Base-by-base conservation (phyloP, 495 filamentous ascomycete genomes). In the Hyphodiscus hymeniophilus region DNA sequence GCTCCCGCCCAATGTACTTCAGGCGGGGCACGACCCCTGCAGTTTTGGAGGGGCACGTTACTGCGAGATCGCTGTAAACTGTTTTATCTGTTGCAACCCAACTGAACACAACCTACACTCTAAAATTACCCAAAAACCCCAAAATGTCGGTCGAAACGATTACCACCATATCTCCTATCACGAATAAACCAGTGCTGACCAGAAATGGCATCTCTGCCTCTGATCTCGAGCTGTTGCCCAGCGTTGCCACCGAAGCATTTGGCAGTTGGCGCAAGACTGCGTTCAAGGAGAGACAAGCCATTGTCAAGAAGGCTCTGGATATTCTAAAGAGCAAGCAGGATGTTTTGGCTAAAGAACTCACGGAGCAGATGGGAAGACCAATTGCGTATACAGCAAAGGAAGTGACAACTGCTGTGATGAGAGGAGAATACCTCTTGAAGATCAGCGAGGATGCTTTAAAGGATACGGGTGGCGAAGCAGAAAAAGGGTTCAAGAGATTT, bases 351-450 rank as follows among this genome's bases (percentile, higher is more conserved):
- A 73, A 70, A 47, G 89, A 94, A 60, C 64, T 96, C 31, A 94
- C 88, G 0, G 82, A 90, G 66, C 88, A 96, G 68, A 95, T 96
- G 90, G 90, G 90, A 43, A 75, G 90, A 13, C 90, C 90, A 15
- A 92, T 94, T 45, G 77, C 83, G 11, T 95, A 92, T 59, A 84
- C 85, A 0, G 74, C 74, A 15, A 86, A 78, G 55, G 90, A 96
- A 65, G 72, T 96, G 50, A 66, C 73, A 21, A 96, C 90, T 13
- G 88, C 90, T 6, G 75, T 88, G 34, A 83, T 80, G 60, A 73
- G 90, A 53, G 86, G 80, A 43, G 76, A 91, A 54, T 90, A 92
- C 61, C 67, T 95, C 31, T 65, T 91, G 35, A 86, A 84, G 57
- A 80, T 95, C 50, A 89, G 84, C 52, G 70, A 71, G 8, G 81